Conservation (phyloP, 225 moss, liverwort and hornwort species). For the Physcomitrellopsis africana region DNA sequence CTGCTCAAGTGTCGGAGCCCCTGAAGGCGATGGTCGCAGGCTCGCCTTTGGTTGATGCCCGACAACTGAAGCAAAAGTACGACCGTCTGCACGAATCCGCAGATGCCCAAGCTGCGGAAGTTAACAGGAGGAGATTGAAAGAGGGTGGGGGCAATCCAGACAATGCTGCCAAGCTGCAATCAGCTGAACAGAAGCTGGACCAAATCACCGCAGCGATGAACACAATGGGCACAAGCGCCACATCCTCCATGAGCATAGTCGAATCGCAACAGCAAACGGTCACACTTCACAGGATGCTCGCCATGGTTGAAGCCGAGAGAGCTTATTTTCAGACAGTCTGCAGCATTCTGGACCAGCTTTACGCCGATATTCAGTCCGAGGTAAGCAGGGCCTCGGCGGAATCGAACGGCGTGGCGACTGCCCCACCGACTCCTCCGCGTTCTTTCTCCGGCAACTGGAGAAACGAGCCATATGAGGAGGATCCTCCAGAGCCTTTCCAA, state of each 20-base stretch:
- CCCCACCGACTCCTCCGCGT: too few relatives aligned
- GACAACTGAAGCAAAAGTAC: constrained; percentile 66
- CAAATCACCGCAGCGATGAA: constrained; percentile 67
- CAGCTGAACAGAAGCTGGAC: constrained; percentile 64
- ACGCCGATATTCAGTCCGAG: constrained; percentile 45
- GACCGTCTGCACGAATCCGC: constrained; percentile 71
- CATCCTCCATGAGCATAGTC: constrained; percentile 66
- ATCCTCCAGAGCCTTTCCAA: too few relatives aligned
- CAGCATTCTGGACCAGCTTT: constrained; percentile 61
- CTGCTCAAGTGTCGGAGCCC: constrained; percentile 65
- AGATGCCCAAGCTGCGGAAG: constrained; percentile 53
- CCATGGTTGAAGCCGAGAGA: constrained; percentile 68
- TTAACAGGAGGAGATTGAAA: constrained; percentile 55
- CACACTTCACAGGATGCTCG: constrained; percentile 66
- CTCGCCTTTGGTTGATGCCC: constrained; percentile 69
- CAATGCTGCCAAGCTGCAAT: constrained; percentile 55
- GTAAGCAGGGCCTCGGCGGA: background rate
- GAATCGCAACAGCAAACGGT: constrained; percentile 75
- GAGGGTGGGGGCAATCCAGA: constrained; percentile 61
- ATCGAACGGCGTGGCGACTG: too few relatives aligned
- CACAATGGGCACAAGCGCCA: constrained; percentile 68
- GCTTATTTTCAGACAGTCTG: constrained; percentile 55
- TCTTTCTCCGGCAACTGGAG: too few relatives aligned
- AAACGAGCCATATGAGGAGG: too few relatives aligned
- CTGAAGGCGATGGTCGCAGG: constrained; percentile 72